Evolutionary conservation across 106 monocot genomes (phyloP).

Genomic region (Triglochin maritima): DNA sequence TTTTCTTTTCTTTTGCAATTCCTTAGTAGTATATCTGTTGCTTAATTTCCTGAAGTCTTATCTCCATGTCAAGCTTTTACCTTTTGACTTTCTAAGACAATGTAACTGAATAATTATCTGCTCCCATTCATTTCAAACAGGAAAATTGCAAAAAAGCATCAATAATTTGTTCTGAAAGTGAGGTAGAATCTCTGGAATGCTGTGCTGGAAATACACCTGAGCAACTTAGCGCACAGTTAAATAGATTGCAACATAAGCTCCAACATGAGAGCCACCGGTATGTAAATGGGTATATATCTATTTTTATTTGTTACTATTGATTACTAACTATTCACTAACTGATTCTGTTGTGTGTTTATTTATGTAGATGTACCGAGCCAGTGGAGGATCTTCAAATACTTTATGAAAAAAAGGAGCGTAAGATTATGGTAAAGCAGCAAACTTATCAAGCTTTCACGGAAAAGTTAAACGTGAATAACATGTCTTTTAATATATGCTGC

Average conservation of each 20-base stretch:
- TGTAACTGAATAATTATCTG: not conserved
- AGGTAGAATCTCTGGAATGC: slow-evolving; percentile 60
- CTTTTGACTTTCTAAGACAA: too few species aligned
- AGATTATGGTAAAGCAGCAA: slow-evolving; percentile 50
- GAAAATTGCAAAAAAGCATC: slow-evolving; percentile 83
- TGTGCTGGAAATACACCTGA: slow-evolving; percentile 57
- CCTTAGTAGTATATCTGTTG: too few species aligned
- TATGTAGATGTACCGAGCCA: slow-evolving; percentile 55
- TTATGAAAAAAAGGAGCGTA: slow-evolving; percentile 57
- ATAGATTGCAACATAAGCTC: slow-evolving; percentile 62
- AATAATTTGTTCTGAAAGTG: slow-evolving; percentile 72
- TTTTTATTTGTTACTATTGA: not conserved
- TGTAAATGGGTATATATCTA: not conserved
- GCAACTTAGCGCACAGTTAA: slow-evolving; percentile 61
- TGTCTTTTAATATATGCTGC: not conserved
- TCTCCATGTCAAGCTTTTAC: too few species aligned
- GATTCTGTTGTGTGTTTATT: not conserved
- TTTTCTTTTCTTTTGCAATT: too few species aligned
- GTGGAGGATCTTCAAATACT: slow-evolving; percentile 74
- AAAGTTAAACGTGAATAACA: slow-evolving; percentile 57
- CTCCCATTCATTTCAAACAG: slow-evolving; percentile 19
- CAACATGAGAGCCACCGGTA: slow-evolving; percentile 66
- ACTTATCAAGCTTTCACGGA: slow-evolving; percentile 55
- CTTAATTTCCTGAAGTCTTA: too few species aligned
- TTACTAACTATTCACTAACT: not conserved